Evolutionary conservation across 2,329 filamentous ascomycete species (phyloP), one percentile per base, ranked within the genome.

Genomic region (Magnaporthiopsis poae): DNA sequence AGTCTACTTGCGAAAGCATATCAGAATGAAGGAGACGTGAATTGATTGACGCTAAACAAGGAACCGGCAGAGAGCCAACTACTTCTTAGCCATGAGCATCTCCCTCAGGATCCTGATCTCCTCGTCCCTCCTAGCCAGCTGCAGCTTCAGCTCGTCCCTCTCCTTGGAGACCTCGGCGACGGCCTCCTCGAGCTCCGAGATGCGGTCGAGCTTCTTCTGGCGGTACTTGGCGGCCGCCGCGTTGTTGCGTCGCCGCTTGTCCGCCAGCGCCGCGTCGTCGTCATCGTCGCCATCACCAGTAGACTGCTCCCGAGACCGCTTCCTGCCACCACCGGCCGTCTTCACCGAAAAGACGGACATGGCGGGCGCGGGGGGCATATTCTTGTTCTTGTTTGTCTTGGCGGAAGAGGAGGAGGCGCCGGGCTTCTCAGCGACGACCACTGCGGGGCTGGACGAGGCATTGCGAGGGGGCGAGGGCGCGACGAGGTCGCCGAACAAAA

Each of bases 181-280:
- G 39, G 81, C 80, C 4, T 77, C 73, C 72, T 88, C 85, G 25
- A 89, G 78, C 68, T 82, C 80, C 64, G 76, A 72, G 71, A 88
- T 82, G 64, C 85, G 83, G 71, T 88, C 85, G 36, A 88, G 77
- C 68, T 85, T 84, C 72, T 86, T 87, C 72, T 88, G 86, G 27
- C 86, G 83, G 74, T 87, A 88, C 64, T 84, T 82, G 60, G 84
- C 81, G 59, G 86, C 86, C 11, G 86, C 86, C 66, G 87, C 78
- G 46, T 84, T 88, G 75, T 89, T 88, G 68, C 83, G 82, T 68
- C 82, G 81, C 29, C 86, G 84, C 75, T 87, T 88, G 65, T 65
- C 64, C n/a, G 64, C 64, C 64, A 61, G 33, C 8, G 35, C 35
- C 3, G 21, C 52, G 27, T 36, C 36, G 36, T 65, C 56, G 21